Conservation (phyloP, 2,329 filamentous ascomycete species). For the Dryadomyces quercivorus region DNA sequence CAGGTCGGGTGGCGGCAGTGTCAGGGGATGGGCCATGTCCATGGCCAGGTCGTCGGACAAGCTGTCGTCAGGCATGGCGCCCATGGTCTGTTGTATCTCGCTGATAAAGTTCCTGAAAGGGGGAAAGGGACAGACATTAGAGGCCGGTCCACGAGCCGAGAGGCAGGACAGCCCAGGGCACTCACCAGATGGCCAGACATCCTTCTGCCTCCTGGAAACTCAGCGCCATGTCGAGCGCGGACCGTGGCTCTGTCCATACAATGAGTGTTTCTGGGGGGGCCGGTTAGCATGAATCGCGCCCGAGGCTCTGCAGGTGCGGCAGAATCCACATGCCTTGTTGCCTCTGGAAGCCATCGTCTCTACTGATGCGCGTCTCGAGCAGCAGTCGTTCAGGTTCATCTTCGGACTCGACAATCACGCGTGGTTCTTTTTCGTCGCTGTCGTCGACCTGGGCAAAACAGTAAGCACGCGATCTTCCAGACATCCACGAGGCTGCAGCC, state of each 20-base stretch:
- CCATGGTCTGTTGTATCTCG: conserved; percentile 64
- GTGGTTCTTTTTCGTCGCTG: conserved; percentile 62
- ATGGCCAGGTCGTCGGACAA: conserved; percentile 76
- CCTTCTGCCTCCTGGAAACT: conserved; percentile 97
- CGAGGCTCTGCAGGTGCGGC: not conserved
- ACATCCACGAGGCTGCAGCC: not conserved
- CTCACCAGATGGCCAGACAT: conserved; percentile 80
- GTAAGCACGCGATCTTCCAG: not conserved
- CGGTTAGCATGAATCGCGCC: conserved; percentile 9
- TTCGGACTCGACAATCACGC: conserved; percentile 86
- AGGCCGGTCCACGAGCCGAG: not conserved
- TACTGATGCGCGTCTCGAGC: conserved; percentile 79
- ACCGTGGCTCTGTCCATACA: conserved; percentile 83
- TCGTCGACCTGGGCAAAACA: conserved; percentile 33
- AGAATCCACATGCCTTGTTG: conserved; percentile 60
- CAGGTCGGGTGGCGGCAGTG: conserved; percentile 69
- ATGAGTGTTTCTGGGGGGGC: conserved; percentile 90
- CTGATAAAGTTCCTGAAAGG: conserved; percentile 73
- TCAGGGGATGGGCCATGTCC: conserved; percentile 58
- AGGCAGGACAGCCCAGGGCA: not conserved
- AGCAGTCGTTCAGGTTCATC: conserved; percentile 75
- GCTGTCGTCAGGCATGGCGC: conserved; percentile 55
- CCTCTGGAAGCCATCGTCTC: conserved; percentile 95
- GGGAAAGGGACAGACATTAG: too few species aligned
- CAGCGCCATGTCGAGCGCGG: conserved; percentile 88